These are phyloP conservation scores for Auricularia heimuer DNA, from an alignment of 768 basidiomycete species.

Conservation along the genomic window DNA sequence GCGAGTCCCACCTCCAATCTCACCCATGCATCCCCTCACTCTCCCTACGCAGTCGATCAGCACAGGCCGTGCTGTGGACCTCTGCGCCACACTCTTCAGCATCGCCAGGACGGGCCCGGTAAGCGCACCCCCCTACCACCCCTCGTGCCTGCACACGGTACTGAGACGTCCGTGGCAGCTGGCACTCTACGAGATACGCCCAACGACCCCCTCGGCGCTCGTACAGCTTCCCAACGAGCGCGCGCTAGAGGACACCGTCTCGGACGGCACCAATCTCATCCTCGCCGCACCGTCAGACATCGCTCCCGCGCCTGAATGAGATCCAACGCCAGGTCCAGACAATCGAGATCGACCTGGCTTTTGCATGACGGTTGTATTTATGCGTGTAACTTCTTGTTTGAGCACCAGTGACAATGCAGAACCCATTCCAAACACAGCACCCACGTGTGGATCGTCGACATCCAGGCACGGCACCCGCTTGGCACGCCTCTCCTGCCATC, in stretches of 20 bases:
- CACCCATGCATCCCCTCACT: not conserved
- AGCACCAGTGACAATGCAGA: no score
- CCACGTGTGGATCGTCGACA: no score
- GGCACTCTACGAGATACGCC: not conserved
- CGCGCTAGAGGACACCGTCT: not conserved
- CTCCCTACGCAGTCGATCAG: not conserved
- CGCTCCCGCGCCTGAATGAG: not conserved
- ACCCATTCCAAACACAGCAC: no score
- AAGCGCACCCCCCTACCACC: not conserved
- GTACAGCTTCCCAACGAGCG: not conserved
- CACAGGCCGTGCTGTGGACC: not conserved
- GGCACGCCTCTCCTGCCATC: no score
- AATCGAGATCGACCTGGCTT: not conserved
- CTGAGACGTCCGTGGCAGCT: not conserved
- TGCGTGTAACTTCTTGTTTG: not conserved
- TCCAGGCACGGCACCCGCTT: no score
- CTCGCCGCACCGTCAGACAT: not conserved
- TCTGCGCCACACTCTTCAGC: not conserved
- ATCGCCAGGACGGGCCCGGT: not conserved
- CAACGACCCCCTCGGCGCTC: not conserved
- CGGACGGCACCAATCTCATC: not conserved
- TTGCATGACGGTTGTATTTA: not conserved
- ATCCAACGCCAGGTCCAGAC: not conserved
- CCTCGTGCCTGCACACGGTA: not conserved
- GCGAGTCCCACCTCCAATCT: constrained; percentile 25